phyloP scores from a whole-genome alignment of 2,329 filamentous ascomycete genomes.

The Ramichloridium luteum region DNA sequence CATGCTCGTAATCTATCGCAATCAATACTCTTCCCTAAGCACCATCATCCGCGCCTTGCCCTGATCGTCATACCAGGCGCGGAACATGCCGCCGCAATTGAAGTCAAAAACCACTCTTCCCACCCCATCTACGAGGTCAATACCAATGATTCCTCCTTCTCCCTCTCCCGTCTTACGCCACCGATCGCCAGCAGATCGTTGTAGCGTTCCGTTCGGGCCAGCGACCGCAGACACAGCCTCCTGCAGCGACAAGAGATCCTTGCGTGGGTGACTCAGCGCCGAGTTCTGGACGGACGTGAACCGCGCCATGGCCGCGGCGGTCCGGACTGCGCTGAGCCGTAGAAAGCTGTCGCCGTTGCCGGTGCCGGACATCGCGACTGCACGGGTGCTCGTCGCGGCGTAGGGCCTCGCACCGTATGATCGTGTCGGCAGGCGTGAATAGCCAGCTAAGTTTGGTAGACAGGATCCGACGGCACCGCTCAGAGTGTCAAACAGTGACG shows the following conservation, averaged over 20 bases:
- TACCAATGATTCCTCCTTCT: slow-evolving; percentile 74
- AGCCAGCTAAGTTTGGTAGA: slow-evolving; percentile 14
- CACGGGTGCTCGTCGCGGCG: slow-evolving; percentile 11
- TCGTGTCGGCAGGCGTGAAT: slow-evolving; percentile 9
- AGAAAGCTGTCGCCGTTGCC: slow-evolving; percentile 86
- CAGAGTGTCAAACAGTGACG: slow-evolving; percentile 1
- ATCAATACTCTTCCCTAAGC: no score
- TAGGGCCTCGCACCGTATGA: slow-evolving; percentile 3
- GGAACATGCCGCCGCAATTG: slow-evolving; percentile 81
- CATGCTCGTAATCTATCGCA: no score
- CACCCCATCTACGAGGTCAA: slow-evolving; percentile 45
- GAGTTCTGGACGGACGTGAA: no score
- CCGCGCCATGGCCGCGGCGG: slow-evolving; percentile 58
- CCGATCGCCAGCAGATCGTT: slow-evolving; percentile 59
- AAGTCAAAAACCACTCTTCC: slow-evolving; percentile 59
- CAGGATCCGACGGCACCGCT: slow-evolving; percentile 11
- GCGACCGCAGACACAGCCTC: slow-evolving; percentile 52
- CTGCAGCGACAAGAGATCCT: slow-evolving; percentile 31
- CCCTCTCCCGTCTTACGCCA: slow-evolving; percentile 68
- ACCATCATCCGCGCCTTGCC: slow-evolving; percentile 43
- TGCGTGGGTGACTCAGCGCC: no score
- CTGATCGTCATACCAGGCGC: slow-evolving; percentile 58
- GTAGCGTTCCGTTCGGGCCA: slow-evolving; percentile 60
- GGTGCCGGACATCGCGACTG: slow-evolving; percentile 22
- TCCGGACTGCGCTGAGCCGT: slow-evolving; percentile 56